Conservation (phyloP, 2,329 filamentous ascomycete genomes). For the Truncatella angustata region DNA sequence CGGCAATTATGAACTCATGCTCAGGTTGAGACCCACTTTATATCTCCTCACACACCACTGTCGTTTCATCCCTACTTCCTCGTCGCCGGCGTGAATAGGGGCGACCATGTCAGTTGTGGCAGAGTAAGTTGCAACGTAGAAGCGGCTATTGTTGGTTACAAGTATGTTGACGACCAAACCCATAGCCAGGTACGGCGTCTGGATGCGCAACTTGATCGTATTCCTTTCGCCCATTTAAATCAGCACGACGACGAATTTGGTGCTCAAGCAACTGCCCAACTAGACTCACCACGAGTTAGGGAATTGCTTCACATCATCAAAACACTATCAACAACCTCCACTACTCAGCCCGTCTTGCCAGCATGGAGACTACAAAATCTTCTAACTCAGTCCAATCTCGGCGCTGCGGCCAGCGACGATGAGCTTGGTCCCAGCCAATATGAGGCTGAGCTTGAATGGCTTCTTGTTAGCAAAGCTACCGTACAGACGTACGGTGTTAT, state of each 20-base stretch:
- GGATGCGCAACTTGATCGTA: constrained; percentile 64
- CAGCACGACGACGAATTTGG: constrained; percentile 32
- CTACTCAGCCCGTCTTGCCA: constrained; percentile 61
- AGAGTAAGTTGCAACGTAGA: constrained; percentile 42
- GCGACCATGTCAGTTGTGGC: constrained; percentile 44
- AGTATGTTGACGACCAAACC: constrained; percentile 10
- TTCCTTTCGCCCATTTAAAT: constrained; percentile 48
- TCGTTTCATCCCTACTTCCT: not conserved
- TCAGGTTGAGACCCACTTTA: constrained; percentile 6
- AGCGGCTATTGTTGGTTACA: not conserved
- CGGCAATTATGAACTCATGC: constrained; percentile 8
- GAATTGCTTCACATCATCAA: constrained; percentile 68
- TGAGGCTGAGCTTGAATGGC: constrained; percentile 83
- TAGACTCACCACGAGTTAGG: constrained; percentile 54
- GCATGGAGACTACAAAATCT: constrained; percentile 58
- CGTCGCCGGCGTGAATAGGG: not conserved
- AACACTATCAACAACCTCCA: constrained; percentile 67
- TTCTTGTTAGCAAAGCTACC: constrained; percentile 85
- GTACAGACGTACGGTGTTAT: constrained; percentile 86
- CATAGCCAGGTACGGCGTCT: constrained; percentile 59
- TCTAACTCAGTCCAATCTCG: constrained; percentile 61
- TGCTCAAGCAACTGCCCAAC: constrained; percentile 34
- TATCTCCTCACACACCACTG: constrained; percentile 9
- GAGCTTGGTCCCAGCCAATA: constrained; percentile 42
- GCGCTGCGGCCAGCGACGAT: constrained; percentile 30